Base-by-base conservation (phyloP, 805 yeast species). In the Debaryomyces hansenii region DNA sequence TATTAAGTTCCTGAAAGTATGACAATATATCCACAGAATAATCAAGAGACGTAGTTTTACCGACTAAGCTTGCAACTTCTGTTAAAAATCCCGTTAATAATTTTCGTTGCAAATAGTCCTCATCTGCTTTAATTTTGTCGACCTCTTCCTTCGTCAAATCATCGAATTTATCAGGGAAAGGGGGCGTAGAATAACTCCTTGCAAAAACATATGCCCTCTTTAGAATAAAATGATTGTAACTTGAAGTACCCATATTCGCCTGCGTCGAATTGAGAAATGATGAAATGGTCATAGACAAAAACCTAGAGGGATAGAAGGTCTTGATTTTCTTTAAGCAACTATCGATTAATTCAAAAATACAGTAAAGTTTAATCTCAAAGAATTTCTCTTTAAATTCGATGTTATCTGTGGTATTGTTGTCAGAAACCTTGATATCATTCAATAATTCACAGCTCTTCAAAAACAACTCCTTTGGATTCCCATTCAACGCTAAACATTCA, bases 381-480 rank as follows among this genome's bases (percentile, higher is more conserved):
- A 70, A 67, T 47, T 51, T 58, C 46, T 59, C 67, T 47, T 48
- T 51, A 9, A 35, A 11, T 2, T 37, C 43, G 8, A 5, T 24
- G 20, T 49, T 49, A 28, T 52, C 57, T 31, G 51, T 44, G 9
- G 37, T 37, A 4, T 40, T 43, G 5, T 44, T 44, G 16, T 56
- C 57, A 20, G 53, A 51, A 4, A 66, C 55, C 16, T 59, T 59
- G 28, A 85, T 52, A 0, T 61, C 49, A 11, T 71, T 54, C 15
- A 91, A 60, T 24, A 86, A 59, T 59, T 90, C 96, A 60, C 87
- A 83, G 10, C 82, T 69, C 49, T 85, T 82, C 43, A 91, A 64
- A 32, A 90, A 78, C 44, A 90, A 63, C 64, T 90, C 96, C 55
- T 88, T 89, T 6, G 94, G 85, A 57, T 87, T 87, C 11, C 96